These are phyloP conservation scores for Golubevia pallescens DNA, from an alignment of 1,284 basidiomycete species.

Conservation along the genomic window DNA sequence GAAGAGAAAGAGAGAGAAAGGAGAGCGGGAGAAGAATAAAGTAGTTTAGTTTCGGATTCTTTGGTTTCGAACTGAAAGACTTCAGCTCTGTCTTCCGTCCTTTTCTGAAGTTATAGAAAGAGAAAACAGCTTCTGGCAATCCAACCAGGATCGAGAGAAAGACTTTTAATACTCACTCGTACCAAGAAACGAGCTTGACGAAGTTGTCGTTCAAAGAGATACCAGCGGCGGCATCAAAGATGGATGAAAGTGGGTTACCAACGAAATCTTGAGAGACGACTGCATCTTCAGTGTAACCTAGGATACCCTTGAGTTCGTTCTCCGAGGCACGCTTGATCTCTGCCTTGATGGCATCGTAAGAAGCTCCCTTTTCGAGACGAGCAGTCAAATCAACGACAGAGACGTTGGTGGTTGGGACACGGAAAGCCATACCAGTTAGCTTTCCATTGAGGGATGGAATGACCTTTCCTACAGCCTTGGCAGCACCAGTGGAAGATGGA, in stretches of 20 bases:
- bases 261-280: slow-evolving; percentile 75
- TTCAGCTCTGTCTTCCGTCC: no score
- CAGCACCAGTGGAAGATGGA: slow-evolving; percentile 97
- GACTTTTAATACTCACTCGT: slow-evolving; percentile 47
- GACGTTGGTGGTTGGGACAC: slow-evolving; percentile 94
- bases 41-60: no score
- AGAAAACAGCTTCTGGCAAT: not conserved
- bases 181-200: slow-evolving; percentile 92
- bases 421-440: slow-evolving; percentile 92
- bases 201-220: slow-evolving; percentile 92
- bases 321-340: slow-evolving; percentile 83
- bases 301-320: slow-evolving; percentile 76
- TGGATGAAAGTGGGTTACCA: slow-evolving; percentile 75
- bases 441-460: slow-evolving; percentile 97
- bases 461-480: slow-evolving; percentile 99
- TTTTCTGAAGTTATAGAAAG: no score
- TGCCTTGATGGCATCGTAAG: slow-evolving; percentile 90
- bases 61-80: no score
- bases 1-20: not conserved
- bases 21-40: not conserved
- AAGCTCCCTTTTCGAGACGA: slow-evolving; percentile 82
- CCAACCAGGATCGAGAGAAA: not conserved
- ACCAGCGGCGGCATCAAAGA: slow-evolving; percentile 83
- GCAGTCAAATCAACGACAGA: slow-evolving; percentile 98
- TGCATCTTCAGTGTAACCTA: slow-evolving; percentile 92